Evolutionary conservation across 129 eudicot species (phyloP).

Genomic region (Lactuca sativa): DNA sequence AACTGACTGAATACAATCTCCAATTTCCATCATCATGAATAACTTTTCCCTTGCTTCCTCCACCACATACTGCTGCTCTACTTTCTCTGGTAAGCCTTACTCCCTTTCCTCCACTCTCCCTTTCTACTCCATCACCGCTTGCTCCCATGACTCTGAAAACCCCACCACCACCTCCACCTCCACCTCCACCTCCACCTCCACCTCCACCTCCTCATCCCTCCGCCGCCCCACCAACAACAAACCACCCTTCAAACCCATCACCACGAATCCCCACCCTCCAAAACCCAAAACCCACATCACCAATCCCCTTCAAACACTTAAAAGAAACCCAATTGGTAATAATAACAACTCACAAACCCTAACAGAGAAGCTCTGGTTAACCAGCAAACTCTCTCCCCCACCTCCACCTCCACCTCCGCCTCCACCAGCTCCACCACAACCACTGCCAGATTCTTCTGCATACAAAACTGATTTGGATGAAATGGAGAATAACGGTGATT

Average conservation of each 20-base stretch:
- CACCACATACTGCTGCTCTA: conserved; percentile 45
- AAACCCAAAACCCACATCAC: conserved; percentile 29
- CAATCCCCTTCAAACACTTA: conserved; percentile 50
- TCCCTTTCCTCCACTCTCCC: conserved; percentile 23
- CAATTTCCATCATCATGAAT: conserved; percentile 41
- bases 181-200: conserved; percentile 27
- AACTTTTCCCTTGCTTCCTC: conserved; percentile 56
- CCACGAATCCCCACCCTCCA: conserved; percentile 34
- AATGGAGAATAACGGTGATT: background rate
- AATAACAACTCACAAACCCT: conserved; percentile 36
- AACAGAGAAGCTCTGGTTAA: conserved; percentile 78
- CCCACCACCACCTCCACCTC: conserved; percentile 12
- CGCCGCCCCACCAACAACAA: conserved; percentile 47
- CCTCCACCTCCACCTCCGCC: conserved; percentile 52
- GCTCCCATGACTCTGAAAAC: conserved; percentile 34
- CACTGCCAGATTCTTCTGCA: background rate
- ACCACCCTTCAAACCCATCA: conserved; percentile 27
- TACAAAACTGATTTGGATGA: conserved; percentile 1
- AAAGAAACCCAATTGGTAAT: conserved; percentile 25
- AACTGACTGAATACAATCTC: background rate
- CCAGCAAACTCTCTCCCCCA: conserved; percentile 80
- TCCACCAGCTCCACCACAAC: conserved; percentile 14
- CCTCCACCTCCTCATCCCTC: conserved; percentile 31
- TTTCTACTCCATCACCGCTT: conserved; percentile 27
- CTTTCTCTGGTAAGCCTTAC: conserved; percentile 42